Evolutionary conservation across 139 green algal genomes (phyloP), one percentile per base, ranked within the genome.

Genomic region (Nannochloris sp.): DNA sequence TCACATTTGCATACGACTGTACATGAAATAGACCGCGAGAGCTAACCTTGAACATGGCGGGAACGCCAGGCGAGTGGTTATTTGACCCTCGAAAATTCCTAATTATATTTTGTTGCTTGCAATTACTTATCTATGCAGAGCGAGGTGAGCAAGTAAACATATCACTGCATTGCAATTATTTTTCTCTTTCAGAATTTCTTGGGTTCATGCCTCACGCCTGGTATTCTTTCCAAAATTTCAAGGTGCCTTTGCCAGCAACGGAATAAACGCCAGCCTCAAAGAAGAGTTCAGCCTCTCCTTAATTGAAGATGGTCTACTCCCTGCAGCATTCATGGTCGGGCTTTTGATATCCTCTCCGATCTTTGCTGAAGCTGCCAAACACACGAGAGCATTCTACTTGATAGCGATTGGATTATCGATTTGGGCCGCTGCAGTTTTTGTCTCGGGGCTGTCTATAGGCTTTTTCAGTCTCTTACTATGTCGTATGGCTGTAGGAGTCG

Each of bases 241-340:
- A 93, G 88, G 87, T 8, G 77, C 90, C 2, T 90, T 98, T 36
- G 82, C 85, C 4, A 90, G 78, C 71, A 98, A 97, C 60, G 89
- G 90, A 10, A 88, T 98, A 1, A 97, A 96, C 51, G 91, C 89
- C 0, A 72, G 70, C 0, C 58, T 60, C 10, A 69, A 92, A 80
- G 85, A 85, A 10, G 85, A 91, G 2, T 96, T 98, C 64, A 58
- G 72, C 3, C 75, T 98, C 3, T 78, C 65, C 31, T 83, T 95
- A 62, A 87, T 88, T n/a, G 68, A 19, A 70, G 90, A 97, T 72
- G 92, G 93, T 1, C 63, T 96, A 37, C 77, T 97, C 30, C 83
- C 89, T 0, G 83, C 88, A 4, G 83, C 87, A 14, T 98, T 97
- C 76, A 91, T 98, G 83, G 80, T 97, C 2, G 92, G 92, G 3